phyloP scores from a whole-genome alignment of 306 rosid species.

The Canavalia gladiata region DNA sequence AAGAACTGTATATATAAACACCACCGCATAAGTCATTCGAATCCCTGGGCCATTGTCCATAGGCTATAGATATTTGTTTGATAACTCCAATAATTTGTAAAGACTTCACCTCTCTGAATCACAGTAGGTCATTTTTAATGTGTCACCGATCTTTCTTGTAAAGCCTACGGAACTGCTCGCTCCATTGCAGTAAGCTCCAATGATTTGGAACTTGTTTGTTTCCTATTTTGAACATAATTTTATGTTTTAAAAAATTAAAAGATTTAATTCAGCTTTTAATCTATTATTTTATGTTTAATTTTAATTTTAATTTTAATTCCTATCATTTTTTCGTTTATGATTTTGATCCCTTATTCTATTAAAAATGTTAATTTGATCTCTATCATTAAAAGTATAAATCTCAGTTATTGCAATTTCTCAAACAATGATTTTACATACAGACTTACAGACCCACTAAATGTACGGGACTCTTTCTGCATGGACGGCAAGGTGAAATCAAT shows the following conservation, averaged over 20 bases:
- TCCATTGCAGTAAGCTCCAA: conserved; percentile 72
- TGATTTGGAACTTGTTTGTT: conserved; percentile 54
- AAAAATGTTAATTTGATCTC: too few species aligned
- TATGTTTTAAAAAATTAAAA: too few species aligned
- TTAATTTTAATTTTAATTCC: too few species aligned
- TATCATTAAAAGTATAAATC: too few species aligned
- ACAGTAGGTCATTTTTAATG: conserved; percentile 68
- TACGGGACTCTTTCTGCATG: not conserved
- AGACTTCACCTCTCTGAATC: conserved; percentile 75
- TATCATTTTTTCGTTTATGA: too few species aligned
- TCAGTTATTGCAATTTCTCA: conserved; percentile 65
- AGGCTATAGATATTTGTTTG: conserved; percentile 32
- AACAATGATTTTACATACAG: conserved; percentile 59
- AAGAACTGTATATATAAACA: not conserved
- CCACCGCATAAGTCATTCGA: not conserved
- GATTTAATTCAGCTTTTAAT: too few species aligned
- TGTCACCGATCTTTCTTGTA: conserved; percentile 62
- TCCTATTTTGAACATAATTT: too few species aligned
- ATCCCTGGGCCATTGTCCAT: not conserved
- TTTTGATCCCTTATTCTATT: too few species aligned
- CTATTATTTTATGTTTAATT: too few species aligned
- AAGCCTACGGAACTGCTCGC: conserved; percentile 60
- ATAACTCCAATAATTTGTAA: conserved; percentile 65
- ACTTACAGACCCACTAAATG: not conserved
- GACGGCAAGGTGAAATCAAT: not conserved